These are phyloP conservation scores for Mycena albidolilacea DNA, from an alignment of 768 basidiomycete genomes.

Conservation along the genomic window DNA sequence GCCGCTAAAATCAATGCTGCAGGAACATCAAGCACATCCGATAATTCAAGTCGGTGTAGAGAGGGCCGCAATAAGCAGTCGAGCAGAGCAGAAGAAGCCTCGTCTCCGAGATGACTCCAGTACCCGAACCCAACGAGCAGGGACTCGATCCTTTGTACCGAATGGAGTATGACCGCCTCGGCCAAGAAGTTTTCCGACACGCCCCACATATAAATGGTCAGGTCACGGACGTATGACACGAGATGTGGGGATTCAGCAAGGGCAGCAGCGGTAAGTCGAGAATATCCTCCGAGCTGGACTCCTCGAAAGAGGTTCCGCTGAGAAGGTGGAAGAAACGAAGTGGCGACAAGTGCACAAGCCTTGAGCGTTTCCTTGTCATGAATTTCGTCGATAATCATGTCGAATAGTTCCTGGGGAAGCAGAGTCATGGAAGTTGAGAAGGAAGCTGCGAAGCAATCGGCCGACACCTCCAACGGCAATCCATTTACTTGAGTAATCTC, in stretches of 20 bases:
- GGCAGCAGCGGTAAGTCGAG: background rate
- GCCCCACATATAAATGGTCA: too few species aligned
- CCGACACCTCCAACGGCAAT: too few species aligned
- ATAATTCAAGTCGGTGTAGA: constrained; percentile 5
- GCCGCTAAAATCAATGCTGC: constrained; percentile 6
- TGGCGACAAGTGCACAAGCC: constrained; percentile 20
- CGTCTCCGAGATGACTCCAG: too few species aligned
- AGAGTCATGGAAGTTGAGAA: too few species aligned
- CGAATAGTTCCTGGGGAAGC: too few species aligned
- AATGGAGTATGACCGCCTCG: background rate
- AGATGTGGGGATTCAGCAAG: too few species aligned
- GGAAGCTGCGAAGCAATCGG: too few species aligned
- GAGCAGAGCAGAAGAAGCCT: background rate
- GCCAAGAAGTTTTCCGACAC: background rate
- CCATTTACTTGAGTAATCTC: too few species aligned
- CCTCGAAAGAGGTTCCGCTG: constrained; percentile 18
- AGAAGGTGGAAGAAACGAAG: constrained; percentile 16
- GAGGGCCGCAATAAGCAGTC: constrained; percentile 6
- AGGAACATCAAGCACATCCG: background rate
- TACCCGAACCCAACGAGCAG: background rate
- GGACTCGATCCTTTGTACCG: constrained; percentile 2
- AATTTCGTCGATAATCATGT: too few species aligned
- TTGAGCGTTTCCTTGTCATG: background rate
- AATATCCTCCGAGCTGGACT: background rate
- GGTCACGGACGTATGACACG: constrained; percentile 62